phyloP scores from a whole-genome alignment of 2,329 filamentous ascomycete species.

The Neofusicoccum cordaticola region DNA sequence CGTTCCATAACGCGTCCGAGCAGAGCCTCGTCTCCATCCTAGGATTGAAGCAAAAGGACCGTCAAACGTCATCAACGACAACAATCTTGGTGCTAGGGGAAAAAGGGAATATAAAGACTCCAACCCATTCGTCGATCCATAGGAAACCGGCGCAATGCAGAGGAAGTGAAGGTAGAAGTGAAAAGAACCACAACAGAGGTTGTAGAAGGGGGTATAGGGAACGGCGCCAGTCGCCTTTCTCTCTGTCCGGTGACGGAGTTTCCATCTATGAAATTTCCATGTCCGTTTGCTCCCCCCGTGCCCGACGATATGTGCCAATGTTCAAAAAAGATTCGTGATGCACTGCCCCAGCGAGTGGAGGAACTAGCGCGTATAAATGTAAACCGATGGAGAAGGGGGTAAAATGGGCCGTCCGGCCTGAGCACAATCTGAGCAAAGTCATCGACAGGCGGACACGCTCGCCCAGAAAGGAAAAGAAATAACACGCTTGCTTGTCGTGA shows the following conservation, averaged over 20 bases:
- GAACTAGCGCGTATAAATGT: neutral
- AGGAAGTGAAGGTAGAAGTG: slow-evolving; percentile 10
- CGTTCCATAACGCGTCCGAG: neutral
- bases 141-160: slow-evolving; percentile 14
- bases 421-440: slow-evolving; percentile 11
- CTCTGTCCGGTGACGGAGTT: slow-evolving; percentile 17
- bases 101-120: slow-evolving; percentile 4
- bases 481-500: slow-evolving; percentile 18
- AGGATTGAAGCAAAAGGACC: neutral
- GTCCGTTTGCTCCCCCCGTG: slow-evolving; percentile 15
- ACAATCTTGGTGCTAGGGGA: slow-evolving; percentile 7
- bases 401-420: neutral
- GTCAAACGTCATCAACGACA: neutral
- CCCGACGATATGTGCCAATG: slow-evolving; percentile 12
- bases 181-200: slow-evolving; percentile 6
- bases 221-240: slow-evolving; percentile 15
- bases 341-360: slow-evolving; percentile 7
- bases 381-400: neutral
- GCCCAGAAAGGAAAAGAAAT: slow-evolving; percentile 9
- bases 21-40: neutral
- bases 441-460: slow-evolving; percentile 12
- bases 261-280: slow-evolving; percentile 17
- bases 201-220: slow-evolving; percentile 15
- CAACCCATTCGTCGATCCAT: slow-evolving; percentile 12
- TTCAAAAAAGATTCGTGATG: slow-evolving; percentile 12